Percentiles rank a stretch among this genome's conserved stretches.
Conservation (phyloP, 345 rosid genomes). For the Hypericum perforatum region DNA sequence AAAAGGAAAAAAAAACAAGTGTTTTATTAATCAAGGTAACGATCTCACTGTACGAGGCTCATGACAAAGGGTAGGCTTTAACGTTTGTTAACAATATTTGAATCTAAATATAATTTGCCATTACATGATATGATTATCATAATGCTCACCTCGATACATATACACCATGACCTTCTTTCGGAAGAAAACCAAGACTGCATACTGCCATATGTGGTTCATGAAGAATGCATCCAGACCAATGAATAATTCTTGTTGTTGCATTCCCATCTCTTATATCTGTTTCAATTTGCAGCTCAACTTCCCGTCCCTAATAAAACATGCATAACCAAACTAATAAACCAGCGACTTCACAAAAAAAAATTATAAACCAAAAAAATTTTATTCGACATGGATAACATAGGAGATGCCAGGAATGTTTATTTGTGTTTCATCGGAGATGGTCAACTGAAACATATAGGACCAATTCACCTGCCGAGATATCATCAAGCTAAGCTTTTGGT, state of each 20-base stretch:
- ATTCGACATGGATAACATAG: no score
- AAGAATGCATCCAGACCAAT: slow-evolving; percentile 91
- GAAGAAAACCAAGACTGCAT: slow-evolving; percentile 97
- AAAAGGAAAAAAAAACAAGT: no score
- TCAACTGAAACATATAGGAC: background rate
- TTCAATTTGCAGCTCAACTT: slow-evolving; percentile 66
- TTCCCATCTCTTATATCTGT: slow-evolving; percentile 86
- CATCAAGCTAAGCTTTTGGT: slow-evolving; percentile 60
- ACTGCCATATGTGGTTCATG: slow-evolving; percentile 94
- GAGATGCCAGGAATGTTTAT: background rate
- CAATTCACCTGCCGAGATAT: slow-evolving; percentile 66
- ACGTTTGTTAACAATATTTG: no score
- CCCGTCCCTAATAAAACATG: slow-evolving; percentile 52
- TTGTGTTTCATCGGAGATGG: background rate
- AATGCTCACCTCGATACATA: slow-evolving; percentile 56
- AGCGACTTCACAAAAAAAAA: no score
- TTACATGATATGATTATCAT: no score
- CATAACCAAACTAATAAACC: background rate
- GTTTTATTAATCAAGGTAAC: background rate
- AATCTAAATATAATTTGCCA: no score
- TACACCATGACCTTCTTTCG: slow-evolving; percentile 95
- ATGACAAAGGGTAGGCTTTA: background rate
- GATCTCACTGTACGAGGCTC: background rate
- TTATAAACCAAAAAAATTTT: no score
- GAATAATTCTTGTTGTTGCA: slow-evolving; percentile 64